Percentiles rank a stretch among this genome's conserved stretches.
Evolutionary conservation across 192 early-diverging fungal genomes (phyloP).

Genomic region (Backusella luteola): DNA sequence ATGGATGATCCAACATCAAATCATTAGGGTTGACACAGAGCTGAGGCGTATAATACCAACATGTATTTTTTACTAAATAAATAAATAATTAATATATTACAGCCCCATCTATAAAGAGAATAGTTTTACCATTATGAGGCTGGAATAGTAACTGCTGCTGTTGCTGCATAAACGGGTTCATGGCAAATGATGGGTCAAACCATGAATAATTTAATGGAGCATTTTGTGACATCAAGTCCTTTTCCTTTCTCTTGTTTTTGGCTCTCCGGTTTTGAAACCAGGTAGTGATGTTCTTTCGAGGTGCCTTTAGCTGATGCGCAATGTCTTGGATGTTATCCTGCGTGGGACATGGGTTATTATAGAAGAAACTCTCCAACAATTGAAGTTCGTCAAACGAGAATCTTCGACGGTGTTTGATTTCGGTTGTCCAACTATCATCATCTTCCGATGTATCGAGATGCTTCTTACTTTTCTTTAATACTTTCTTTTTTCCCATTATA

Average conservation of each 20-base stretch:
- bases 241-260: conserved; percentile 19
- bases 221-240: not conserved
- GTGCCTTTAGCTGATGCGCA: conserved; percentile 5
- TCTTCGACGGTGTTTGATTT: conserved; percentile 21
- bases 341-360: not conserved
- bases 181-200: not conserved
- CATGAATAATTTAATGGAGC: not conserved
- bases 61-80: conserved; percentile 1
- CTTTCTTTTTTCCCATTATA: not conserved
- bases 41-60: not conserved
- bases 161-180: not conserved
- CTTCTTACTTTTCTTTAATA: not conserved
- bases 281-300: conserved; percentile 20
- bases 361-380: conserved; percentile 13
- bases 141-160: not conserved
- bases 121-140: not conserved
- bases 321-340: conserved; percentile 1
- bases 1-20: not conserved
- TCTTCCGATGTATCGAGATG: not conserved
- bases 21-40: not conserved
- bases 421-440: conserved; percentile 14
- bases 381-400: conserved; percentile 14
- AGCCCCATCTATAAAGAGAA: not conserved
- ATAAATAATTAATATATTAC: not conserved
- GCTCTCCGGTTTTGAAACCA: conserved; percentile 34